Evolutionary conservation across 495 filamentous ascomycete species (phyloP), one percentile per base, ranked within the genome.

Genomic region (Margaritispora aquatica): DNA sequence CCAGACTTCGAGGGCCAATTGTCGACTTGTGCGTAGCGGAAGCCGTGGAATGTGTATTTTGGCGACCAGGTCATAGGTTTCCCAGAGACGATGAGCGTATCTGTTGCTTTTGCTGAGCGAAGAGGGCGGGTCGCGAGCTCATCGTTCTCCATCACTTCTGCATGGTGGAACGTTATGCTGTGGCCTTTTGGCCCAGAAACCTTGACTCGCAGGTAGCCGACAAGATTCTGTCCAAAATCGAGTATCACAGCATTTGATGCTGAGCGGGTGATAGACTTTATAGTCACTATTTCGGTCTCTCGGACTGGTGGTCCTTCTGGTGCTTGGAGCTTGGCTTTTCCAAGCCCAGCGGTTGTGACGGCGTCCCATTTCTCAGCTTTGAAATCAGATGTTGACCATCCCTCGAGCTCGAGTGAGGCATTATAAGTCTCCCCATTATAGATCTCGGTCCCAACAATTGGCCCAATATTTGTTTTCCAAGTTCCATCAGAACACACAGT

Each of bases 161-260:
- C 71, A 63, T 82, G 79, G 0, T 59, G 69, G 26, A 82, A 69
- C 21, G 63, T 71, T 26, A 77, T 74, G 23, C 41, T 69, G 1
- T 63, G 66, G 10, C 73, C 73, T 19, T 59, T 57, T 0, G 74
- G 69, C 7, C 72, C 73, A 1, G 61, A 48, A 3, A 75, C 68
- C 0, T 62, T 68, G n/a, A 79, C 62, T 4, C 64, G 64, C n/a
- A 82, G 62, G 49, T 71, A 72, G 2, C 79, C 81, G 3, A 81
- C 80, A 11, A 83, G 67, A 55, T 83, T 84, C 59, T 83, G 81
- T 13, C 79, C 79, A 59, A 82, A 83, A 59, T 84, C 81, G 5
- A 84, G 52, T 19, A 76, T 66, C 19, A 72, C 75, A 46, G 75
- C 78, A 11, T 75, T 75, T 1, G 70, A 67, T 1, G 76, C 74